Conservation (phyloP, 176 grass and related monocot genomes). For the Rhynchospora pubera region DNA sequence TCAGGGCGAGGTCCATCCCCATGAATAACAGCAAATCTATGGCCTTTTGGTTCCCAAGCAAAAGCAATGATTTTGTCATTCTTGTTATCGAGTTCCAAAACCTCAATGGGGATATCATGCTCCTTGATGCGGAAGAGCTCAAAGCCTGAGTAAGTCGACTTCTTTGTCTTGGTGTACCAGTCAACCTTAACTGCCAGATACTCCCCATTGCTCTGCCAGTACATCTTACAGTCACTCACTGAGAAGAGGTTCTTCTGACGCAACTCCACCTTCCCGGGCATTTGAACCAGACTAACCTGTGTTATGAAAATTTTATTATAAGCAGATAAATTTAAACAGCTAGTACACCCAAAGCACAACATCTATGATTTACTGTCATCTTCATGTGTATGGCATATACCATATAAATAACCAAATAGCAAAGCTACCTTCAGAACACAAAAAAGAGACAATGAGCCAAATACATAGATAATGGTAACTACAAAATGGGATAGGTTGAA, state of each 20-base stretch:
- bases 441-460: background rate
- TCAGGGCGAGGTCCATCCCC: slow-evolving; percentile 80
- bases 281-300: slow-evolving; percentile 90
- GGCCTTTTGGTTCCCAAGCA: slow-evolving; percentile 89
- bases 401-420: background rate
- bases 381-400: background rate
- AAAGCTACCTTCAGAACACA: background rate
- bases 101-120: slow-evolving; percentile 97
- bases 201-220: slow-evolving; percentile 91
- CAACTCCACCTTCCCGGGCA: slow-evolving; percentile 80
- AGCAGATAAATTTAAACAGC: background rate
- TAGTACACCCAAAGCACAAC: background rate
- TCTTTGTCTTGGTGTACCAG: slow-evolving; percentile 95
- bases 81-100: slow-evolving; percentile 89
- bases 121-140: slow-evolving; percentile 92
- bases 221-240: slow-evolving; percentile 89
- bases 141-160: slow-evolving; percentile 88
- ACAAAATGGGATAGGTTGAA: background rate
- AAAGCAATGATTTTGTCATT: slow-evolving; percentile 98
- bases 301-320: background rate
- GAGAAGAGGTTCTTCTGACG: slow-evolving; percentile 94
- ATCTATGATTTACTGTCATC: background rate
- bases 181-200: slow-evolving; percentile 95
- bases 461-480: background rate
- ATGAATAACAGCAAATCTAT: slow-evolving; percentile 87